Conservation (phyloP, 1,284 basidiomycete genomes). For the Wolfiporia cocos region DNA sequence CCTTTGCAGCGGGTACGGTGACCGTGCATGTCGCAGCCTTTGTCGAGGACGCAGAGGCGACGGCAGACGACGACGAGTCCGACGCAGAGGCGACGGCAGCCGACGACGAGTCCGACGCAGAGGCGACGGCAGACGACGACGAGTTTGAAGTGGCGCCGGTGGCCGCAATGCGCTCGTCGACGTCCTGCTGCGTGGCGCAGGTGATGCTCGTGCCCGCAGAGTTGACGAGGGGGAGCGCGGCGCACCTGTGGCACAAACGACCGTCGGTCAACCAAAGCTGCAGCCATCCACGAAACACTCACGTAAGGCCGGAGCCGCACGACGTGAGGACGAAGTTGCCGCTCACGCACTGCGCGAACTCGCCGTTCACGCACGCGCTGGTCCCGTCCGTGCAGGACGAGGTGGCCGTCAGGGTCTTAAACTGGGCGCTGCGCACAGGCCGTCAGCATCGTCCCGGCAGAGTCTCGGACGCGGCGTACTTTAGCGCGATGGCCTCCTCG, state of each 20-base stretch:
- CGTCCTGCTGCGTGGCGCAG: slow-evolving; percentile 38
- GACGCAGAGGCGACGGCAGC: slow-evolving; percentile 3
- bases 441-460: slow-evolving; percentile 6
- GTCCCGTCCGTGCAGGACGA: slow-evolving; percentile 40
- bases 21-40: slow-evolving; percentile 2
- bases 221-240: slow-evolving; percentile 45
- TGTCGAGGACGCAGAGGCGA: slow-evolving; percentile 1
- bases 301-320: slow-evolving; percentile 39
- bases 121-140: slow-evolving; percentile 1
- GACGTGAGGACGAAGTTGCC: slow-evolving; percentile 39
- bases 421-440: slow-evolving; percentile 35
- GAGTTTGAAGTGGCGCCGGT: slow-evolving; percentile 27
- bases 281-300: slow-evolving; percentile 15
- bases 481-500: slow-evolving; percentile 44
- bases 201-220: slow-evolving; percentile 37
- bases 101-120: slow-evolving; percentile 1
- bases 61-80: slow-evolving; percentile 3
- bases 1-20: not conserved
- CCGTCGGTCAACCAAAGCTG: not conserved
- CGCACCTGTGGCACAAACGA: slow-evolving; percentile 39
- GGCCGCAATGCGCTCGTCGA: slow-evolving; percentile 33
- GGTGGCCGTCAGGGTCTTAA: slow-evolving; percentile 33
- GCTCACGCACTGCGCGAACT: slow-evolving; percentile 45
- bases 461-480: slow-evolving; percentile 31
- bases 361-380: slow-evolving; percentile 37